phyloP scores from a whole-genome alignment of 805 yeast species.

The Isabelozyma rhagii region DNA sequence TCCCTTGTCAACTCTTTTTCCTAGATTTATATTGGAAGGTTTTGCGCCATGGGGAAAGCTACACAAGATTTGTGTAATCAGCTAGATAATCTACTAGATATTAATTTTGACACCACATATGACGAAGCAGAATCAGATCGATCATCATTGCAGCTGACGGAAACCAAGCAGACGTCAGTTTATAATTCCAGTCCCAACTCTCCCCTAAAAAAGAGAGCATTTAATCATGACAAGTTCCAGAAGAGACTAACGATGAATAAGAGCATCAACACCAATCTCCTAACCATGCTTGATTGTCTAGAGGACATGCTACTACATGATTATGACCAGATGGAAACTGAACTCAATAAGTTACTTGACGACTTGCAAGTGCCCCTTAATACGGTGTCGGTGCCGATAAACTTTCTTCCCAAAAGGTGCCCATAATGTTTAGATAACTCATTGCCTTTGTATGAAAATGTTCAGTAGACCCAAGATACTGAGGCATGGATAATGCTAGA shows the following conservation, averaged over 20 bases:
- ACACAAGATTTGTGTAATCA: constrained; percentile 5
- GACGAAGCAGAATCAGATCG: constrained; percentile 1
- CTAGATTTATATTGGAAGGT: no score
- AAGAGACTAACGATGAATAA: constrained; percentile 1
- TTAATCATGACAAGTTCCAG: not conserved
- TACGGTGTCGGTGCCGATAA: not conserved
- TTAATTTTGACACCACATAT: not conserved
- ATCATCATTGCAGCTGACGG: constrained; percentile 3
- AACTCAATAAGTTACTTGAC: constrained; percentile 9
- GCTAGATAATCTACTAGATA: constrained; percentile 3
- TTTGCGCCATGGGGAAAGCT: not conserved
- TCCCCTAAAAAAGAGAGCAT: not conserved
- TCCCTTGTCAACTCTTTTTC: not conserved
- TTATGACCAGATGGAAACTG: constrained; percentile 12
- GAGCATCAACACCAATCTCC: constrained; percentile 9
- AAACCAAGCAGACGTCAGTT: constrained; percentile 4
- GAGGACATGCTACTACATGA: constrained; percentile 24
- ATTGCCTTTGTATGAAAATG: not conserved
- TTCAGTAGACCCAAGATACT: not conserved
- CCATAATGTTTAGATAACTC: not conserved
- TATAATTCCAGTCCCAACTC: not conserved
- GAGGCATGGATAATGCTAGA: no score
- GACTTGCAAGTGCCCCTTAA: constrained; percentile 4
- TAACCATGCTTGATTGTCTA: constrained; percentile 22
- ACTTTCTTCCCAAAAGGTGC: not conserved